These are phyloP conservation scores for Rhizoclosmatium globosum DNA, from an alignment of 192 early-diverging fungal genomes.

Conservation along the genomic window DNA sequence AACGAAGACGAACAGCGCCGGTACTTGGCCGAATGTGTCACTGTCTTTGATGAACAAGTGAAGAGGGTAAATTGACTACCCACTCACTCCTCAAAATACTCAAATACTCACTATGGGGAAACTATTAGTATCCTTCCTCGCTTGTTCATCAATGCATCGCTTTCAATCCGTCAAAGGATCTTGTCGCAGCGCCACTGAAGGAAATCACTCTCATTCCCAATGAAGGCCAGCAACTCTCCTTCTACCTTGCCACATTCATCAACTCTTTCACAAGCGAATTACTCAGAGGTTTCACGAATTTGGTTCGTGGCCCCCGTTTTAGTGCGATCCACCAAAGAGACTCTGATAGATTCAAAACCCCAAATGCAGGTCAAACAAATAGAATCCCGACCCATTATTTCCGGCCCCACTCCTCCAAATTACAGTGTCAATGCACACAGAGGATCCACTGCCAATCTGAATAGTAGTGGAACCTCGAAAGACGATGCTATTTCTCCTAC, in stretches of 20 bases:
- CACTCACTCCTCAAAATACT: slow-evolving; percentile 8
- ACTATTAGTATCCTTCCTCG: slow-evolving; percentile 69
- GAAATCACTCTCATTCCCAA: slow-evolving; percentile 83
- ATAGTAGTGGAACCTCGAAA: not conserved
- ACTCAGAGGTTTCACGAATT: slow-evolving; percentile 67
- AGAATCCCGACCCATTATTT: slow-evolving; percentile 67
- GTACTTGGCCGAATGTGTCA: slow-evolving; percentile 63
- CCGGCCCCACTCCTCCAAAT: slow-evolving; percentile 47
- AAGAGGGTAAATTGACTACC: slow-evolving; percentile 58
- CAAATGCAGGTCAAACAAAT: slow-evolving; percentile 52
- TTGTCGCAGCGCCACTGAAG: slow-evolving; percentile 62
- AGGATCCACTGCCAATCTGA: not conserved
- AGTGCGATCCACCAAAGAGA: too few species aligned
- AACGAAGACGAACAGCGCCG: slow-evolving; percentile 25
- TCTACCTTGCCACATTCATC: slow-evolving; percentile 80
- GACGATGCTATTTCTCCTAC: slow-evolving; percentile 19
- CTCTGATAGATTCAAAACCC: too few species aligned
- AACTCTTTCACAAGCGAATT: slow-evolving; percentile 81
- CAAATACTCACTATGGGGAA: not conserved
- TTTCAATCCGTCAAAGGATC: slow-evolving; percentile 79
- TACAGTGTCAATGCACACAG: not conserved
- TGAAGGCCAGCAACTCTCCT: slow-evolving; percentile 75
- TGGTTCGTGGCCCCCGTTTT: slow-evolving; percentile 56
- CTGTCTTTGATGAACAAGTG: slow-evolving; percentile 65
- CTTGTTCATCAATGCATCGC: slow-evolving; percentile 79